Conservation (phyloP, 345 rosid species). For the Laguncularia racemosa region DNA sequence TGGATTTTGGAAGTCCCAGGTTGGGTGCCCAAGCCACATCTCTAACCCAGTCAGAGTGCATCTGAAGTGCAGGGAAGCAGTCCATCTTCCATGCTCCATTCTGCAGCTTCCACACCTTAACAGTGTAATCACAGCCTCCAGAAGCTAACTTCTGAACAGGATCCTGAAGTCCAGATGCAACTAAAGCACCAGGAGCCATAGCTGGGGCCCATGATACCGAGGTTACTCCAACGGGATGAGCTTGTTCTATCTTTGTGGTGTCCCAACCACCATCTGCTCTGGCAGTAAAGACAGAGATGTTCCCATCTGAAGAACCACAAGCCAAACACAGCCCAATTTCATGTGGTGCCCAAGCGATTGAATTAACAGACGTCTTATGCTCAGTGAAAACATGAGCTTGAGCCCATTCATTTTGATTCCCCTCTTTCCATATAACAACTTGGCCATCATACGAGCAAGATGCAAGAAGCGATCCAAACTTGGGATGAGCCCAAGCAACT, state of each 20-base stretch:
- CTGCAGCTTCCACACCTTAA: conserved; percentile 50
- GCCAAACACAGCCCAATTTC: conserved; percentile 65
- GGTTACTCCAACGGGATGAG: conserved; percentile 63
- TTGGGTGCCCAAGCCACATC: conserved; percentile 74
- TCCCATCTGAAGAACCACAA: conserved; percentile 64
- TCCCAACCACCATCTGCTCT: conserved; percentile 60
- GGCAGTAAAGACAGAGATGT: conserved; percentile 46
- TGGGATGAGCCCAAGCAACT: conserved; percentile 66
- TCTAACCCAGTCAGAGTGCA: conserved; percentile 60
- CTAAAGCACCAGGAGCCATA: conserved; percentile 46
- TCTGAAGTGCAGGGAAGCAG: conserved; percentile 50
- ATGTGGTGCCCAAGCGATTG: conserved; percentile 64
- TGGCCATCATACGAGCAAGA: conserved; percentile 69
- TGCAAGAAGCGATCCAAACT: conserved; percentile 49
- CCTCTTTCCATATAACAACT: conserved; percentile 60
- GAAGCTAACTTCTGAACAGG: conserved; percentile 54
- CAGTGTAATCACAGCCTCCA: conserved; percentile 53
- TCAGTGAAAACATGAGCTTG: conserved; percentile 51
- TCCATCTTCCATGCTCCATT: conserved; percentile 60
- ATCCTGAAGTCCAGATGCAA: conserved; percentile 37
- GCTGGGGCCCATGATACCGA: conserved; percentile 67
- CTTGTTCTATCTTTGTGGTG: conserved; percentile 46
- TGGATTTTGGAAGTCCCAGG: conserved; percentile 57
- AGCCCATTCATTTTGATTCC: conserved; percentile 48
- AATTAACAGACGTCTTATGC: conserved; percentile 56